Conservation (phyloP, 129 eudicot genomes). For the Gnaphalium uliginosum region DNA sequence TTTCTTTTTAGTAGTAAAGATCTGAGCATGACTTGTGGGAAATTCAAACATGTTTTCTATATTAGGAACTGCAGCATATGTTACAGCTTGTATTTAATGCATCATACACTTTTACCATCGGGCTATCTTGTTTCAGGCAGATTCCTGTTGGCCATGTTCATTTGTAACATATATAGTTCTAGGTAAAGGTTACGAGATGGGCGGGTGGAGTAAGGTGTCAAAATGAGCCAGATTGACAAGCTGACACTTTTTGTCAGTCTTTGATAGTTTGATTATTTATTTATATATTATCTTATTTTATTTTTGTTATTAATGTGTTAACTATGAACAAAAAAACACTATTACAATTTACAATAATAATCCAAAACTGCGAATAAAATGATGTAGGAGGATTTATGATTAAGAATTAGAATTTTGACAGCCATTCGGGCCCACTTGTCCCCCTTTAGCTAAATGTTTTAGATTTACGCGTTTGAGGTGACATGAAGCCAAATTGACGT, state of each 20-base stretch:
- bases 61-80: not conserved
- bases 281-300: too few species aligned
- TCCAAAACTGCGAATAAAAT: not conserved
- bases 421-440: not conserved
- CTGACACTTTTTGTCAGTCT: too few species aligned
- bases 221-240: not conserved
- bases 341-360: not conserved
- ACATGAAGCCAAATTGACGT: not conserved
- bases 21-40: not conserved
- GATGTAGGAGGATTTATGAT: not conserved
- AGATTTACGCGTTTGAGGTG: not conserved
- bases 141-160: not conserved
- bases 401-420: not conserved
- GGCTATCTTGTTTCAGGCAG: not conserved
- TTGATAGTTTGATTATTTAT: too few species aligned
- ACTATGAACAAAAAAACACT: not conserved
- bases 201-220: not conserved
- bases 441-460: not conserved
- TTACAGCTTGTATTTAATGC: conserved; percentile 10
- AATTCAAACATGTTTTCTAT: not conserved
- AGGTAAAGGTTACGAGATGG: not conserved
- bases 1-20: not conserved
- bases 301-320: not conserved
- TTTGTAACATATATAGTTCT: not conserved
- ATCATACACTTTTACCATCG: not conserved